Percentiles rank a stretch among this genome's conserved stretches.
Conservation (phyloP, 345 rosid genomes). For the Limnanthes douglasii region DNA sequence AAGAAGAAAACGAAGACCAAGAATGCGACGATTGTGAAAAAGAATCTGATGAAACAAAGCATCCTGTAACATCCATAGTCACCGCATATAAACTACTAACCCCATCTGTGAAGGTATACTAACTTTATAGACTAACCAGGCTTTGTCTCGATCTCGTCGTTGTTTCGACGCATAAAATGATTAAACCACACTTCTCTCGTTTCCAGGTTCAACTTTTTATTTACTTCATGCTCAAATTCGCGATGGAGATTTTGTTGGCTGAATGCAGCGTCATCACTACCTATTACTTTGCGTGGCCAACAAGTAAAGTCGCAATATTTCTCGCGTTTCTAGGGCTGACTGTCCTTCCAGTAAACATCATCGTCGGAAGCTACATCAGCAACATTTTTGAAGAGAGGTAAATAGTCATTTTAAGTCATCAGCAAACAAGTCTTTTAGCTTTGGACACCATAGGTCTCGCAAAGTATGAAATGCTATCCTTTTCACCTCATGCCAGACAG, state of each 20-base stretch:
- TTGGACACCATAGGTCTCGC: too few species aligned
- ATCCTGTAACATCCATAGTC: constrained; percentile 43
- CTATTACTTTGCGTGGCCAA: constrained; percentile 58
- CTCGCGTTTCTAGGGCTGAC: constrained; percentile 68
- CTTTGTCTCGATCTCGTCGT: too few species aligned
- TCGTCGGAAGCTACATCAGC: constrained; percentile 65
- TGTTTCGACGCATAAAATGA: too few species aligned
- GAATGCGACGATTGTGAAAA: constrained; percentile 35
- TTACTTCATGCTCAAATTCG: constrained; percentile 81
- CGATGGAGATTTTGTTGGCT: constrained; percentile 74
- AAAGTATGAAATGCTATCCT: too few species aligned
- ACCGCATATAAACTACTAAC: constrained; percentile 61
- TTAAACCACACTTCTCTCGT: not conserved
- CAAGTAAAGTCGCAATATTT: constrained; percentile 53
- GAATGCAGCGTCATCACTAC: constrained; percentile 63
- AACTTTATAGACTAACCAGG: too few species aligned
- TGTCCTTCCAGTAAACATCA: constrained; percentile 61
- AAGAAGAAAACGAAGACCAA: constrained; percentile 20
- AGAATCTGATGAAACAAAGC: constrained; percentile 20
- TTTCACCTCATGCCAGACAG: constrained; percentile 68
- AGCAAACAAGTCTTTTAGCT: too few species aligned
- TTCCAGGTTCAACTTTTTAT: constrained; percentile 56
- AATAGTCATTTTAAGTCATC: not conserved
- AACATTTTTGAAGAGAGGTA: constrained; percentile 85
- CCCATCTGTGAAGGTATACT: constrained; percentile 71